A percentile compares a stretch with the other conserved stretches of the same genome.
Conservation (phyloP, 2,329 filamentous ascomycete genomes). For the Scedosporium aurantiacum region DNA sequence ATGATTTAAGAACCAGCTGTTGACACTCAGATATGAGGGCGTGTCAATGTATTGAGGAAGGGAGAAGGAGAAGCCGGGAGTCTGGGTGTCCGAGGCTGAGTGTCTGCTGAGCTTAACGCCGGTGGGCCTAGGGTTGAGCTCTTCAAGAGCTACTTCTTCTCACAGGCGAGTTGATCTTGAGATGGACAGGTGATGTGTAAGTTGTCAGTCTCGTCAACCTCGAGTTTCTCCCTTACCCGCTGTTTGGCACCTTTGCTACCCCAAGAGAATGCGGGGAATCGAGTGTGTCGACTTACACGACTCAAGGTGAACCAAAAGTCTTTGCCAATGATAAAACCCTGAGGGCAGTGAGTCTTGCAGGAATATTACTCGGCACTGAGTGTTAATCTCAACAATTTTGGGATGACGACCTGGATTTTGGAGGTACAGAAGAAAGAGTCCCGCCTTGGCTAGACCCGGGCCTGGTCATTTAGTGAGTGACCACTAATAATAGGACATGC, state of each 20-base stretch:
- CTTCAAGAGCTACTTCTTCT: background rate
- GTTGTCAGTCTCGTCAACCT: background rate
- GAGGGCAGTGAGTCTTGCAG: background rate
- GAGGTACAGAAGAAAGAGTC: no score
- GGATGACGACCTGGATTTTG: no score
- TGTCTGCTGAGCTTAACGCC: background rate
- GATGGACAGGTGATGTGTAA: background rate
- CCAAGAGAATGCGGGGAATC: background rate
- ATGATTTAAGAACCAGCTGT: background rate
- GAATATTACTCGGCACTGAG: no score
- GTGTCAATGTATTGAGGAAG: background rate
- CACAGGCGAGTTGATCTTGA: background rate
- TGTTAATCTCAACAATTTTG: no score
- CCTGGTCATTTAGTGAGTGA: no score
- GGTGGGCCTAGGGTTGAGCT: background rate
- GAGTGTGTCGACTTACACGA: background rate
- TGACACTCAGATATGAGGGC: background rate
- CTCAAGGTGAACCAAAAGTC: background rate
- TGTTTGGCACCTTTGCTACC: background rate
- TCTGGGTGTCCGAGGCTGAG: background rate
- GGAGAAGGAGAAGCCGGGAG: background rate
- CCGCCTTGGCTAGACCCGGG: no score
- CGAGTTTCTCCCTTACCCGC: background rate
- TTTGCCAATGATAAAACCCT: background rate
- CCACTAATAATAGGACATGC: no score